phyloP scores from a whole-genome alignment of 768 basidiomycete species.

The Omphalotus guepiniiformis region DNA sequence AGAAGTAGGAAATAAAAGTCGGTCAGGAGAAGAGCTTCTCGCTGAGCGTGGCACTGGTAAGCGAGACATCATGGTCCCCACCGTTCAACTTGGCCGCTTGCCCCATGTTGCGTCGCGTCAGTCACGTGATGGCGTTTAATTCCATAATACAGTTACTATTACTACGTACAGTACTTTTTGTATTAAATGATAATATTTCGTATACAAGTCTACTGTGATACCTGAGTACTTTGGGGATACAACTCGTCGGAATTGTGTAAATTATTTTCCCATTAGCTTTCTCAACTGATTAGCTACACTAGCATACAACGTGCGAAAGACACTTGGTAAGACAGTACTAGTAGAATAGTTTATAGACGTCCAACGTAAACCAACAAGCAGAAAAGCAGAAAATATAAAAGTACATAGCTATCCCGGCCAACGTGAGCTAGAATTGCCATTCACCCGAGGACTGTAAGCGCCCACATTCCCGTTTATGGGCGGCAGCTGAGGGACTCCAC shows the following conservation, averaged over 20 bases:
- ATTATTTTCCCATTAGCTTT: no score
- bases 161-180: no score
- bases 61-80: conserved; percentile 1
- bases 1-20: not conserved
- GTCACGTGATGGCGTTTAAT: not conserved
- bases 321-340: no score
- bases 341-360: no score
- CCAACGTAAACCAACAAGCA: not conserved
- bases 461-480: conserved; percentile 4
- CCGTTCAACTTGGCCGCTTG: not conserved
- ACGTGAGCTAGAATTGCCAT: not conserved
- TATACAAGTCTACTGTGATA: no score
- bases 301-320: no score
- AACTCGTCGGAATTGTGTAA: no score
- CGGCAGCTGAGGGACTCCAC: conserved; percentile 1
- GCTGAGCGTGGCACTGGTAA: conserved; percentile 3
- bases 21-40: not conserved
- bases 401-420: not conserved
- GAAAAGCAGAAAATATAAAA: not conserved
- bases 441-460: not conserved
- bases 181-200: no score
- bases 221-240: no score
- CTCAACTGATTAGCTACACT: no score
- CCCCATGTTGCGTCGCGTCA: not conserved
- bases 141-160: no score